A percentile compares a stretch with the other conserved stretches of the same genome.
These are phyloP conservation scores for Podaxis sp. DNA, from an alignment of 768 basidiomycete species.

Conservation along the genomic window DNA sequence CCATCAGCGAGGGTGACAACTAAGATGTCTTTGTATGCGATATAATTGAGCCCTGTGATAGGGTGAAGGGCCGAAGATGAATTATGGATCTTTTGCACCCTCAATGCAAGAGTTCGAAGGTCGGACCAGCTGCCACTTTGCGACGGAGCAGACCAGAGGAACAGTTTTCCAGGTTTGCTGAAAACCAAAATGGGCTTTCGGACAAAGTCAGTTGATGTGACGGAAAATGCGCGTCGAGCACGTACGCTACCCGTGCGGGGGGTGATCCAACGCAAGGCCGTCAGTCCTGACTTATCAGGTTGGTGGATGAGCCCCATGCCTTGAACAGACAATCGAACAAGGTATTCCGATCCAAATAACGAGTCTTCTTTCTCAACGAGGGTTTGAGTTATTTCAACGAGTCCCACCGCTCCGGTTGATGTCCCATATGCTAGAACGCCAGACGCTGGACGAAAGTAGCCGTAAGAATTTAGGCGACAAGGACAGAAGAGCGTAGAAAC, in stretches of 20 bases:
- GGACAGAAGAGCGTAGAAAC: slow-evolving; percentile 12
- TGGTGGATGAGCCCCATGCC: slow-evolving; percentile 21
- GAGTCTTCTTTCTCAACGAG: slow-evolving; percentile 24
- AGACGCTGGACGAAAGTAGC: slow-evolving; percentile 36
- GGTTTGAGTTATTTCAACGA: slow-evolving; percentile 49
- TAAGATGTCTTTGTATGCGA: slow-evolving; percentile 43
- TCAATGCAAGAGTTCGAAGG: slow-evolving; percentile 35
- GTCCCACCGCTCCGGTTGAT: slow-evolving; percentile 54
- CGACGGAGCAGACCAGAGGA: slow-evolving; percentile 46
- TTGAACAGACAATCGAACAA: slow-evolving; percentile 29
- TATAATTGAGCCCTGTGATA: slow-evolving; percentile 57
- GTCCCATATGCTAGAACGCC: slow-evolving; percentile 55
- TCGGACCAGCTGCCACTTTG: slow-evolving; percentile 42
- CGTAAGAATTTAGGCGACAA: not conserved
- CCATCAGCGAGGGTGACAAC: slow-evolving; percentile 66
- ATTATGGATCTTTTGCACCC: slow-evolving; percentile 44
- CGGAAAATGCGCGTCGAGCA: slow-evolving; percentile 6
- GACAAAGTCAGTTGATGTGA: not conserved
- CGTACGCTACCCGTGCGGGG: slow-evolving; percentile 34
- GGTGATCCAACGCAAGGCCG: slow-evolving; percentile 55
- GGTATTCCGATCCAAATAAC: slow-evolving; percentile 30
- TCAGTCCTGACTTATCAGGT: slow-evolving; percentile 41
- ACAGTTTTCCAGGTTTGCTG: slow-evolving; percentile 55
- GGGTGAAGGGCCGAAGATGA: slow-evolving; percentile 59
- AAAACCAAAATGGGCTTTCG: slow-evolving; percentile 53